Evolutionary conservation across 495 filamentous ascomycete genomes (phyloP).

Genomic region (Lentithecium fluviatile): DNA sequence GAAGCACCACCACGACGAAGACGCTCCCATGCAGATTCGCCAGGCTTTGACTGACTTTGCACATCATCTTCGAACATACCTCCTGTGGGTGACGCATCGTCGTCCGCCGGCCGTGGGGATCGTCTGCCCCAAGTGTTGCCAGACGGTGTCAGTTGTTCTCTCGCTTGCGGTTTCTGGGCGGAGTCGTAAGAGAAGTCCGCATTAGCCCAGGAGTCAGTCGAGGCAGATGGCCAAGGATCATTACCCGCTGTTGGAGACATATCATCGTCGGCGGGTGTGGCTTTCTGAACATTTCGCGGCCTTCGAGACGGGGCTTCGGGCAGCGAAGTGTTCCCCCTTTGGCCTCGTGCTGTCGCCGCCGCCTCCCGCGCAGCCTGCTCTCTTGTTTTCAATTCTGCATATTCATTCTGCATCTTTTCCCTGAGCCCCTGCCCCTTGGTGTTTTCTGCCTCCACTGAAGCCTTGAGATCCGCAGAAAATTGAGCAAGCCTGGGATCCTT

Average conservation of each 20-base stretch:
- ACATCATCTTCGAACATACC: constrained; percentile 23
- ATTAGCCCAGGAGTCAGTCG: background rate
- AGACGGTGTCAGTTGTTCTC: background rate
- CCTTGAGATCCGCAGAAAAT: constrained; percentile 19
- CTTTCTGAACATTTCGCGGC: background rate
- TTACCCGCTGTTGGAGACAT: constrained; percentile 26
- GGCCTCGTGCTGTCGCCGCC: background rate
- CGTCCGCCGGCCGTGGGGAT: constrained; percentile 4
- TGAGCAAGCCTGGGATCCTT: constrained; percentile 20
- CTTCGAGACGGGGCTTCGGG: background rate
- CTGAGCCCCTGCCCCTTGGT: background rate
- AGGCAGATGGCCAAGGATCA: constrained; percentile 9
- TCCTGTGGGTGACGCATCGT: constrained; percentile 21
- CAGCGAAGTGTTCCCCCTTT: background rate
- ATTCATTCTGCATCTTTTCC: background rate
- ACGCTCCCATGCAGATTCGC: constrained; percentile 33
- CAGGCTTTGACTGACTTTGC: constrained; percentile 9
- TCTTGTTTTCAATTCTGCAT: background rate
- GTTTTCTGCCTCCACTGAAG: background rate
- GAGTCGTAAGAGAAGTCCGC: constrained; percentile 5
- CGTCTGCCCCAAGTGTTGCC: background rate
- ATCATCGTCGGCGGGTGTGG: constrained; percentile 12
- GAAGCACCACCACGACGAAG: constrained; percentile 21
- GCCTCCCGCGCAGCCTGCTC: background rate
- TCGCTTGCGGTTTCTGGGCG: background rate